These are phyloP conservation scores for Domatiomyces catenatus DNA, from an alignment of 2,329 filamentous ascomycete genomes.

Conservation along the genomic window DNA sequence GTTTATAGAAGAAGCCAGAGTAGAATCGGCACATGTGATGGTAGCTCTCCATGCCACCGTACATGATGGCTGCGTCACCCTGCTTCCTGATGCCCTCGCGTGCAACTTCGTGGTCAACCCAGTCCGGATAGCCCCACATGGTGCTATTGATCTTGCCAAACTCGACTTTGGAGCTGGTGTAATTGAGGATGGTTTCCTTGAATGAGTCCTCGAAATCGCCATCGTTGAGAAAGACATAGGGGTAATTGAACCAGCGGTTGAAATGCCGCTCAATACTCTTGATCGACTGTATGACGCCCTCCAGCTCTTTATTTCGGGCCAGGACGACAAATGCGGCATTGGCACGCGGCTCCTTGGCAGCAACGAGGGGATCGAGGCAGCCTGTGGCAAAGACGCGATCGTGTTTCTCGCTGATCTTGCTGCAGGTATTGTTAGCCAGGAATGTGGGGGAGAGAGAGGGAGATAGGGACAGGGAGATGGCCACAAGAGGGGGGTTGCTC, in stretches of 20 bases:
- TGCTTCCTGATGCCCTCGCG: conserved; percentile 95
- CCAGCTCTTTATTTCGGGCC: conserved; percentile 87
- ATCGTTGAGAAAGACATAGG: conserved; percentile 96
- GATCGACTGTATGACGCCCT: conserved; percentile 88
- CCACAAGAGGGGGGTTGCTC: conserved; percentile 27
- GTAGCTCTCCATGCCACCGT: conserved; percentile 95
- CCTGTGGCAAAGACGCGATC: conserved; percentile 93
- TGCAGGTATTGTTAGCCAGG: conserved; percentile 25
- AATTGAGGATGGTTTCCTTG: conserved; percentile 72
- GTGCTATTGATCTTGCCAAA: conserved; percentile 82
- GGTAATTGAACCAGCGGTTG: conserved; percentile 97
- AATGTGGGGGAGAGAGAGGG: not conserved
- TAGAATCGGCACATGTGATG: conserved; percentile 99
- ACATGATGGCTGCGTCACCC: conserved; percentile 96
- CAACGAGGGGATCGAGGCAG: conserved; percentile 58
- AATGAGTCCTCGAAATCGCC: conserved; percentile 93
- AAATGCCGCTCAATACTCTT: conserved; percentile 98
- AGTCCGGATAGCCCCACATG: conserved; percentile 95
- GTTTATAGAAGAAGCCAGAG: conserved; percentile 98
- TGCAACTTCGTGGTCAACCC: conserved; percentile 85
- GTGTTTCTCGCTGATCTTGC: conserved; percentile 91
- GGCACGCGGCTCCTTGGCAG: conserved; percentile 63
- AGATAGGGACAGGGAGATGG: conserved; percentile 5
- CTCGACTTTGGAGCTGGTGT: conserved; percentile 76
- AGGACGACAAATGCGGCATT: conserved; percentile 94